A percentile compares a stretch with the other conserved stretches of the same genome.
phyloP scores from a whole-genome alignment of 306 rosid species.

The Neltuma alba region DNA sequence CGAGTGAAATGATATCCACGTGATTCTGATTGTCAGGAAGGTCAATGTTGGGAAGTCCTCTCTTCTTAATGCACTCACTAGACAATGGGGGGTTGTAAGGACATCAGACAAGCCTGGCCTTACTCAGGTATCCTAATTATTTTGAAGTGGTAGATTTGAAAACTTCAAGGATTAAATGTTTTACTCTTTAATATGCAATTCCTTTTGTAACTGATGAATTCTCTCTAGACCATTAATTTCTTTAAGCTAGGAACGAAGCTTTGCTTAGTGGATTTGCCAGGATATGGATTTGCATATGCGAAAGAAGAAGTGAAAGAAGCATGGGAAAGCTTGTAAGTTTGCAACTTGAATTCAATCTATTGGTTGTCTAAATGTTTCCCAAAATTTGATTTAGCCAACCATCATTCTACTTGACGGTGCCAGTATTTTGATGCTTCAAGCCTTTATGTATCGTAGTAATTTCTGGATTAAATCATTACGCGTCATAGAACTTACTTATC shows the following conservation, averaged over 20 bases:
- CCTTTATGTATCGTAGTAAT: conserved; percentile 2
- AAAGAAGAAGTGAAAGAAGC: conserved; percentile 96
- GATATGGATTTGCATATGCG: conserved; percentile 97
- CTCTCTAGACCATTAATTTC: conserved; percentile 84
- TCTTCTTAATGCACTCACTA: conserved; percentile 85
- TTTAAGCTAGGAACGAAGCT: conserved; percentile 77
- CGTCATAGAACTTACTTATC: not conserved
- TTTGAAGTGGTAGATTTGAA: not conserved
- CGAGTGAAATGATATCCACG: conserved; percentile 17
- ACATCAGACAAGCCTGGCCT: conserved; percentile 96
- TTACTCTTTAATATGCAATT: not conserved
- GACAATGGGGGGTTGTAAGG: conserved; percentile 97
- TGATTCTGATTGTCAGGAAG: conserved; percentile 62
- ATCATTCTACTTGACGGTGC: not conserved
- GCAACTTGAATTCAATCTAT: conserved; percentile 30
- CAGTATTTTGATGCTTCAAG: conserved; percentile 9
- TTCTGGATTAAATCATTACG: conserved; percentile 3
- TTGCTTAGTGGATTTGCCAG: conserved; percentile 90
- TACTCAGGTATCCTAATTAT: conserved; percentile 67
- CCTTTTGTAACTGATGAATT: conserved; percentile 32
- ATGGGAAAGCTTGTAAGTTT: conserved; percentile 95
- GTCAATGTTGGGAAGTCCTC: conserved; percentile 97
- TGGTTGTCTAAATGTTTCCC: conserved; percentile 24
- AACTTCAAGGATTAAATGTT: conserved; percentile 1
- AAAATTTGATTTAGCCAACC: conserved; percentile 16